Evolutionary conservation across 2,329 filamentous ascomycete genomes (phyloP).

Genomic region (Hypocreales sp.): DNA sequence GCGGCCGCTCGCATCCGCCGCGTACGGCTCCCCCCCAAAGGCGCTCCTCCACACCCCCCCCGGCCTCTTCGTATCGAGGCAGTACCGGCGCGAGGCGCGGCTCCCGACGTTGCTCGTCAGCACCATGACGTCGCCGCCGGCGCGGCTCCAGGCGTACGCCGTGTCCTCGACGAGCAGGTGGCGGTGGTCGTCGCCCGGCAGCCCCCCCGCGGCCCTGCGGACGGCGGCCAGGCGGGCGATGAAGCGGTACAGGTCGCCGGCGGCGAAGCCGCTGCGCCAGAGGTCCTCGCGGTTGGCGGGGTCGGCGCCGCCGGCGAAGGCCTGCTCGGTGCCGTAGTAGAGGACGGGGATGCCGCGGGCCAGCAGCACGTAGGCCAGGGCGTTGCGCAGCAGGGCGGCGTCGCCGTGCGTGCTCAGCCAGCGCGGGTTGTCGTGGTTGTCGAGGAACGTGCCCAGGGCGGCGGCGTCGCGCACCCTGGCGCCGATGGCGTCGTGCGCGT

Average conservation of each 20-base stretch:
- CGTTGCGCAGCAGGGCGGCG: slow-evolving; percentile 40
- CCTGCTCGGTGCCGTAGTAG: slow-evolving; percentile 52
- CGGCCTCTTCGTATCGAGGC: slow-evolving; percentile 22
- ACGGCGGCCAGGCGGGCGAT: slow-evolving; percentile 24
- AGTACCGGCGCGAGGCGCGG: slow-evolving; percentile 20
- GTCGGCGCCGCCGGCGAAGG: slow-evolving; percentile 31
- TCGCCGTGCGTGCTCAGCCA: slow-evolving; percentile 37
- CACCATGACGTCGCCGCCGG: slow-evolving; percentile 25
- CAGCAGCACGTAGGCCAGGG: slow-evolving; percentile 45
- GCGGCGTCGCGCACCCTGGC: slow-evolving; percentile 25
- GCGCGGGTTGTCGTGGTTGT: slow-evolving; percentile 43
- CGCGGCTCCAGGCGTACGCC: slow-evolving; percentile 29
- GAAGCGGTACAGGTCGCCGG: slow-evolving; percentile 30
- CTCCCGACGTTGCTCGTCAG: slow-evolving; percentile 27
- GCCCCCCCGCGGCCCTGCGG: slow-evolving; percentile 26
- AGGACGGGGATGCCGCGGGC: slow-evolving; percentile 46
- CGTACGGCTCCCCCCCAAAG: slow-evolving; percentile 18
- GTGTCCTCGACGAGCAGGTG: slow-evolving; percentile 24
- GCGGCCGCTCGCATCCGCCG: slow-evolving; percentile 21
- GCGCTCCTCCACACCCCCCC: slow-evolving; percentile 24
- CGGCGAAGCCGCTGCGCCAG: slow-evolving; percentile 37
- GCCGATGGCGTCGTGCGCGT: slow-evolving; percentile 20
- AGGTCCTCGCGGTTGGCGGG: slow-evolving; percentile 40
- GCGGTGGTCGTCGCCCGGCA: slow-evolving; percentile 25
- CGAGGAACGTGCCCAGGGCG: slow-evolving; percentile 34